Percentiles rank a stretch among this genome's conserved stretches.
phyloP scores from a whole-genome alignment of 108 stramenopile species.

The Pseudonitzschia multistriata region DNA sequence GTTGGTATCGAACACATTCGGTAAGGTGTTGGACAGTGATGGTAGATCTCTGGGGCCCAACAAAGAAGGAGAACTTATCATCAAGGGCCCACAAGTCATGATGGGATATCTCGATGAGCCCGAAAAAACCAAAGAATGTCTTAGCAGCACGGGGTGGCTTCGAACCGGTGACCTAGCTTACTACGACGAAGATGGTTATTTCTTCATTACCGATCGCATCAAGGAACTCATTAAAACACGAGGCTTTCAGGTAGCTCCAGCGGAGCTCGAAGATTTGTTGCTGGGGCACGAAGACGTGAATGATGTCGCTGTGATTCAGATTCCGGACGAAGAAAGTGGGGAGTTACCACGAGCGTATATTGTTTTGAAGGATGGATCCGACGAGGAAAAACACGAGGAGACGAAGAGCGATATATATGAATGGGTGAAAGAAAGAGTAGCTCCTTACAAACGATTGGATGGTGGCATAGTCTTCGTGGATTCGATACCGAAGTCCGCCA shows the following conservation, averaged over 20 bases:
- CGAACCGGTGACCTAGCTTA: slow-evolving; percentile 86
- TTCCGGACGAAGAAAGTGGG: slow-evolving; percentile 72
- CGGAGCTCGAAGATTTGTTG: slow-evolving; percentile 91
- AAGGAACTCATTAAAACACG: slow-evolving; percentile 96
- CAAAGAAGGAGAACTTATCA: slow-evolving; percentile 74
- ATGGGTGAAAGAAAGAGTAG: slow-evolving; percentile 82
- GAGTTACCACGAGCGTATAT: slow-evolving; percentile 91
- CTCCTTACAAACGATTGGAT: slow-evolving; percentile 82
- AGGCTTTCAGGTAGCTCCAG: slow-evolving; percentile 91
- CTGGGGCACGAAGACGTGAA: slow-evolving; percentile 71
- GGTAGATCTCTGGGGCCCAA: slow-evolving; percentile 70
- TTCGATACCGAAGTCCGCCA: slow-evolving; percentile 85
- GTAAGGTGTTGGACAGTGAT: slow-evolving; percentile 72
- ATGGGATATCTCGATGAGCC: slow-evolving; percentile 83
- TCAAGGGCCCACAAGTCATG: slow-evolving; percentile 86
- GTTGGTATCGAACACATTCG: slow-evolving; percentile 61
- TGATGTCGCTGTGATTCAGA: slow-evolving; percentile 87
- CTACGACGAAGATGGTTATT: slow-evolving; percentile 87
- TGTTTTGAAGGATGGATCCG: slow-evolving; percentile 43
- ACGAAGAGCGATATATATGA: slow-evolving; percentile 63
- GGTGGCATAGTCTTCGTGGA: slow-evolving; percentile 84
- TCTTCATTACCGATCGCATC: slow-evolving; percentile 86
- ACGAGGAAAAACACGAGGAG: slow-evolving; percentile 30
- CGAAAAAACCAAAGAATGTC: slow-evolving; percentile 76
- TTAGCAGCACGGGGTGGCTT: slow-evolving; percentile 76